Evolutionary conservation across 108 stramenopile genomes (phyloP).

Genomic region (Cyclotella cryptica): DNA sequence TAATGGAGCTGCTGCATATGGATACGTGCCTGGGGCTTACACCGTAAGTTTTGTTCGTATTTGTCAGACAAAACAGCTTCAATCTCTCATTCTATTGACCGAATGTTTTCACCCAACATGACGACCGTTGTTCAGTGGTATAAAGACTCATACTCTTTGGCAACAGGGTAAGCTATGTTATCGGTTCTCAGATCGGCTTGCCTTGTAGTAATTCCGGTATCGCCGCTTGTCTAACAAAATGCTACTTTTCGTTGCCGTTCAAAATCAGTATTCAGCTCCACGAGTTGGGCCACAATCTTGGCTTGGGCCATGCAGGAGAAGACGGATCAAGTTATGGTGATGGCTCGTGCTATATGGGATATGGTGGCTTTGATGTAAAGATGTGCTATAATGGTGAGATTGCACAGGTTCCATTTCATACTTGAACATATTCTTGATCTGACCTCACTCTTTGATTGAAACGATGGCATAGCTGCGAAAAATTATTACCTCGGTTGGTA

Average conservation of each 20-base stretch:
- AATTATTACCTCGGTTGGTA: constrained; percentile 15
- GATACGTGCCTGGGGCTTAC: constrained; percentile 1
- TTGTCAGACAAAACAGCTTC: background rate
- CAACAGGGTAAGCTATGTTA: background rate
- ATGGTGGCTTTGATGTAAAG: constrained; percentile 7
- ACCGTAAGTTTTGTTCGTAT: background rate
- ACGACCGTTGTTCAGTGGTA: too few relatives aligned
- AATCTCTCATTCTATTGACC: too few relatives aligned
- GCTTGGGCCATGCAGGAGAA: too few relatives aligned
- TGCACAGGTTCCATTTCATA: background rate
- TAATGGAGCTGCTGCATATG: constrained; percentile 12
- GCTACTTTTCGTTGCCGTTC: background rate
- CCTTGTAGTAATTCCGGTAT: too few relatives aligned
- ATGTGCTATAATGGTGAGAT: constrained; percentile 28
- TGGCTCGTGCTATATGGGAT: constrained; percentile 26
- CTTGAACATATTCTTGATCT: too few relatives aligned
- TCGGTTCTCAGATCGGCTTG: too few relatives aligned
- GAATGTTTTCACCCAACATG: too few relatives aligned
- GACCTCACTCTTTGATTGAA: too few relatives aligned
- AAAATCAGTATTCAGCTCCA: background rate
- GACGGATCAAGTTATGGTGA: constrained; percentile 9
- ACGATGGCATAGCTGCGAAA: background rate
- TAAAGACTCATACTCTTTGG: background rate
- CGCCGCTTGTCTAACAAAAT: background rate
- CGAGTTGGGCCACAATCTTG: constrained; percentile 8